These are phyloP conservation scores for Pseudogymnoascus sp. DNA, from an alignment of 2,329 filamentous ascomycete species.

Conservation along the genomic window DNA sequence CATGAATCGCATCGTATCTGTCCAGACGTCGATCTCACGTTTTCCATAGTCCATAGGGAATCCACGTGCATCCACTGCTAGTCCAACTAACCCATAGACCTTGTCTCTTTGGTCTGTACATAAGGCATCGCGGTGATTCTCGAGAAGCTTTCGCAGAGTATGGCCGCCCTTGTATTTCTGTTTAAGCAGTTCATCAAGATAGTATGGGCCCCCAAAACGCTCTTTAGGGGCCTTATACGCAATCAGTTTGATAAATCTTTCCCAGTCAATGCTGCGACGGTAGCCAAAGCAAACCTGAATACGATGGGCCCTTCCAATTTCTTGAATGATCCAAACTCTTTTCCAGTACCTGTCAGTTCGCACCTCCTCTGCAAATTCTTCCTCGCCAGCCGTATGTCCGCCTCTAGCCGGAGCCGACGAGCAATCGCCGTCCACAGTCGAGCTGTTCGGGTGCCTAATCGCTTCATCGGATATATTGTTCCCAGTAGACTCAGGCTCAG, in stretches of 20 bases:
- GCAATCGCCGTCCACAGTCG: neutral
- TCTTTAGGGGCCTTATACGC: neutral
- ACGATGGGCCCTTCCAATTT: conserved; percentile 21
- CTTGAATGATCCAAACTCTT: conserved; percentile 25
- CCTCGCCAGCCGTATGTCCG: neutral
- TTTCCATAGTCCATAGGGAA: too few species aligned
- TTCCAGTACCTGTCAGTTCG: conserved; percentile 19
- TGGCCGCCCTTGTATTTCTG: neutral
- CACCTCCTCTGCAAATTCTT: conserved; percentile 13
- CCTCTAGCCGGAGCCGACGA: neutral
- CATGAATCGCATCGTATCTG: too few species aligned
- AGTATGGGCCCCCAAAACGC: neutral
- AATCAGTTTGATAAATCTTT: neutral
- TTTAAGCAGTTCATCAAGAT: neutral
- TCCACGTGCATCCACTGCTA: too few species aligned
- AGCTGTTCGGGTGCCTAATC: neutral
- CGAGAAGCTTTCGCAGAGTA: neutral
- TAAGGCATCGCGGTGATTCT: neutral
- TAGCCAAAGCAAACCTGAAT: conserved; percentile 22
- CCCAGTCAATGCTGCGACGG: neutral
- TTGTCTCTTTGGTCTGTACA: neutral
- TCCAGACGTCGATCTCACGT: too few species aligned
- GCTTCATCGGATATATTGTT: neutral
- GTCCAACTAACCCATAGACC: too few species aligned
- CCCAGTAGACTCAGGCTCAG: neutral